phyloP scores from a whole-genome alignment of 257 asterid species.

The Salvia rosmarinus region DNA sequence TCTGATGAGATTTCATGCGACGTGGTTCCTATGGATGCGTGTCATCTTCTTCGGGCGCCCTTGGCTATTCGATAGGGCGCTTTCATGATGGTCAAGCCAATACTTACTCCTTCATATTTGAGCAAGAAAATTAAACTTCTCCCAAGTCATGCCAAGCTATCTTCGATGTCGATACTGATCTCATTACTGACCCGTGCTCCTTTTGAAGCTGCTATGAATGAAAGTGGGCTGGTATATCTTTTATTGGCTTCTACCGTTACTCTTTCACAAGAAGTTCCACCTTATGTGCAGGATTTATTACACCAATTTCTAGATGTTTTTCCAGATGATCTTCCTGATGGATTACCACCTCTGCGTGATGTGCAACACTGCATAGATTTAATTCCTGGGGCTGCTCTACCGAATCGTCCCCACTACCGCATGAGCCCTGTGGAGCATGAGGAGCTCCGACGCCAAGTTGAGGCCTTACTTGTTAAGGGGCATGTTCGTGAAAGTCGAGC shows the following conservation, averaged over 20 bases:
- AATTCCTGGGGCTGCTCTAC: not conserved
- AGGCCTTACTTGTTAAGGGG: not conserved
- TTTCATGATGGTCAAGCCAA: not conserved
- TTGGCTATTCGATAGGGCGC: not conserved
- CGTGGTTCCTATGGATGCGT: conserved; percentile 18
- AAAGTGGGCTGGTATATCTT: not conserved
- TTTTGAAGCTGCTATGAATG: not conserved
- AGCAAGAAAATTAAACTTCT: not conserved
- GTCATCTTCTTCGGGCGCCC: not conserved
- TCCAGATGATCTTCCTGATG: not conserved
- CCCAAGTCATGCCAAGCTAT: not conserved
- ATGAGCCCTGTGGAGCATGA: not conserved
- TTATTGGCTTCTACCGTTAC: not conserved
- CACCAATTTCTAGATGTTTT: not conserved
- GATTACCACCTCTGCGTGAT: not conserved
- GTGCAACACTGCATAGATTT: not conserved
- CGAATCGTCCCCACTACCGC: not conserved
- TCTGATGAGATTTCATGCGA: not conserved
- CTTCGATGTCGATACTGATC: not conserved
- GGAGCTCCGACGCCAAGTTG: not conserved
- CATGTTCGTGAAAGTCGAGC: not conserved
- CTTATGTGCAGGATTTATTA: too few species aligned
- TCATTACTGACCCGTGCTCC: not conserved
- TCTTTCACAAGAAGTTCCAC: not conserved
- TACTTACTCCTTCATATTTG: not conserved